Base-by-base conservation (phyloP, 768 basidiomycete genomes). In the Chalciporus chontae region DNA sequence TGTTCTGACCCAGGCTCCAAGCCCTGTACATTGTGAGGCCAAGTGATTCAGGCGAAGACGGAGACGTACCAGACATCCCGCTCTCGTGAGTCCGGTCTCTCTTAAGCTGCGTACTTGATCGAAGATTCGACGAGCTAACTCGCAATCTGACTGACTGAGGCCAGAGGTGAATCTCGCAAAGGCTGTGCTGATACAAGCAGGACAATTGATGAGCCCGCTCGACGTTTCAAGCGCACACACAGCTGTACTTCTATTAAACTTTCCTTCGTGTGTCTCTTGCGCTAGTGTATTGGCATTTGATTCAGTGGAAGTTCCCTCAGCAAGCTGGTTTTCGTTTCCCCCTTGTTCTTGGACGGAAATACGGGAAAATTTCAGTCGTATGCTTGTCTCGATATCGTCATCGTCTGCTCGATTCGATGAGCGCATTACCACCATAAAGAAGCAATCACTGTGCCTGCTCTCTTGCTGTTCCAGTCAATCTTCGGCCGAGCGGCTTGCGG, bases 401-500 rank as follows among this genome's bases (percentile, higher is more conserved):
- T 94, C 90, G 61, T 90, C 90, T 92, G 55, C 34, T 38, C 24
- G 29, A 34, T 52, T 18, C n/a, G 42, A 46, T 54, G 55, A 53
- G 45, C 36, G 26, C 37, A 45, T 19, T 13, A 9, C 40, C 38
- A n/a, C 9, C 45, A 42, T 43, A 6, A 17, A 18, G 39, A 13
- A 45, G 32, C 47, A 32, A 32, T 26, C 9, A 18, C 26, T 74
- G 48, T 53, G 87, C 90, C 89, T 55, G 87, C 85, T 75, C 90
- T 90, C 71, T 91, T 91, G 67, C 90, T 95, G 57, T 90, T 90
- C 80, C 86, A 91, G 60, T 91, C 88, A 31, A 87, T 70, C 10
- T 65, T 70, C 21, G 72, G 64, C 7, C 84, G 78, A 34, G 81
- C 77, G 5, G 73, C 69, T 53, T 77, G 80, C 11, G 84, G 72